Conservation (phyloP, 2,329 filamentous ascomycete genomes). For the Fusarium irregulare region DNA sequence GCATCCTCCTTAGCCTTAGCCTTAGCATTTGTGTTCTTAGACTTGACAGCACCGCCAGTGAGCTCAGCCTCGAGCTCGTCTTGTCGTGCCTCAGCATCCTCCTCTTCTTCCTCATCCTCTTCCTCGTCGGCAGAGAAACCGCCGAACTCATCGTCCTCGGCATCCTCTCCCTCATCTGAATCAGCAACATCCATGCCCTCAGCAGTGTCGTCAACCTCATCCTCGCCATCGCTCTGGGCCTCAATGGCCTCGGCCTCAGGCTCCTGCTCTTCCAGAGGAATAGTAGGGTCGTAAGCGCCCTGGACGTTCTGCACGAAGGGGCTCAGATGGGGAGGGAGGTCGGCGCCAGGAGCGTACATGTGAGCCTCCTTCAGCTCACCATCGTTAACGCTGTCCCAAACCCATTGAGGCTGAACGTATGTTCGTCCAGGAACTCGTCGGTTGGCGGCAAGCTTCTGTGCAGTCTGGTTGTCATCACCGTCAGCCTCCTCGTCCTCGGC, state of each 20-base stretch:
- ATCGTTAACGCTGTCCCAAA: conserved; percentile 97
- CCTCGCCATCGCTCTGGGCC: conserved; percentile 68
- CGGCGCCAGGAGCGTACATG: conserved; percentile 88
- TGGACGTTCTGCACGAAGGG: conserved; percentile 91
- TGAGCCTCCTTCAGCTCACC: conserved; percentile 88
- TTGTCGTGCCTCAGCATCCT: conserved; percentile 80
- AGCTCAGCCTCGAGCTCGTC: conserved; percentile 93
- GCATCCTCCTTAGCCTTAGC: conserved; percentile 76
- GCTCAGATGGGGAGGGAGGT: conserved; percentile 92
- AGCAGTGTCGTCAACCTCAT: conserved; percentile 57
- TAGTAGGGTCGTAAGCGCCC: conserved; percentile 91
- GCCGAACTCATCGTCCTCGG: conserved; percentile 60
- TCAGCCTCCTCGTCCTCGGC: conserved; percentile 58
- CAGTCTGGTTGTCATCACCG: conserved; percentile 70
- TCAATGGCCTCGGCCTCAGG: conserved; percentile 85
- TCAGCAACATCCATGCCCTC: conserved; percentile 63
- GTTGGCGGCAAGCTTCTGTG: conserved; percentile 68
- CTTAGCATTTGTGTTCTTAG: conserved; percentile 60
- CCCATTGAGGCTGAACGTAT: conserved; percentile 97
- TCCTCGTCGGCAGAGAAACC: conserved; percentile 63
- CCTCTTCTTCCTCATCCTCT: conserved; percentile 62
- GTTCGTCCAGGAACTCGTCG: conserved; percentile 88
- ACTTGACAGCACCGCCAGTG: conserved; percentile 71
- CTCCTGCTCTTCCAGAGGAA: conserved; percentile 87
- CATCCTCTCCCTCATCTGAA: conserved; percentile 60